Evolutionary conservation across 176 grass and related monocot species (phyloP), one percentile per base, ranked within the genome.

Genomic region (Musa beccarii): DNA sequence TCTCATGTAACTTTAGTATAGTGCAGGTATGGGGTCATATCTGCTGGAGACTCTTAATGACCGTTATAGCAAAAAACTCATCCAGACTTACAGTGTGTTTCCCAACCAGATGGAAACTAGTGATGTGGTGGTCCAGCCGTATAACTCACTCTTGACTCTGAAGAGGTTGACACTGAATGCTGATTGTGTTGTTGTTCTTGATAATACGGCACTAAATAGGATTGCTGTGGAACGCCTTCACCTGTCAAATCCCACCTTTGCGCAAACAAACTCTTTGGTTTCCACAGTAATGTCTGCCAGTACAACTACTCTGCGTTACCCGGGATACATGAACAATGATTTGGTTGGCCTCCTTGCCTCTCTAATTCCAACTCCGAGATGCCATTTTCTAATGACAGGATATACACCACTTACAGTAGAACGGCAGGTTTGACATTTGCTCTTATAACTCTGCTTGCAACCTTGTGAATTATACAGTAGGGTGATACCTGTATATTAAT

Each of bases 321-420:
- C 96, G 73, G 93, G 93, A 77, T 96, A 96, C 78, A 96, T 96
- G 93, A 96, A 96, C 80, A 96, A 96, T 52, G 93, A 96, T 88
- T 75, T 96, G 74, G 93, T 92, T 84, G 89, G 93, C 20, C 86
- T 96, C 68, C 84, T 96, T 78, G 93, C 93, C 52, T 92, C 89
- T 69, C 68, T 96, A 71, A 92, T 96, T 52, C 93, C 89, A 72
- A 92, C 93, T 66, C 93, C 93, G 11, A 90, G 93, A 74, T 96
- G 89, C 28, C 93, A 92, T 90, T 96, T 92, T 80, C 86, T 96
- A 63, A 92, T 92, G 93, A 96, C 93, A 68, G 87, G 93, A 66
- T 96, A 96, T 79, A 99, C 96, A 67, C 96, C 96, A 26, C 83
- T 99, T 74, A 99, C 96, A 0, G 96, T 99, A 0, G 96, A 99